Evolutionary conservation across 108 stramenopile genomes (phyloP).

Genomic region (Craspedostauros australis): DNA sequence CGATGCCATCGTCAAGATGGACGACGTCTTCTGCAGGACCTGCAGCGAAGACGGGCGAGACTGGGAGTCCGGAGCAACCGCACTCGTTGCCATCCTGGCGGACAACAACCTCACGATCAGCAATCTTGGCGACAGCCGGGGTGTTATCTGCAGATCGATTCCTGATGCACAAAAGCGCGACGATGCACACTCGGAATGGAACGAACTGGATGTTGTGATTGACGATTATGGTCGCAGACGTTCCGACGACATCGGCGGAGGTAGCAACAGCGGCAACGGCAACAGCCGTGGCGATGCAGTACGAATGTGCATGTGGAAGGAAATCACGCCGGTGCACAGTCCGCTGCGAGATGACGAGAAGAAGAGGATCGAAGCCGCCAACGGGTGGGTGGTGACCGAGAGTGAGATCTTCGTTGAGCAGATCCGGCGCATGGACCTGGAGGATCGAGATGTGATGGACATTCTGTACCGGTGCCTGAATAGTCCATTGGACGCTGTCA

Average conservation of each 20-base stretch:
- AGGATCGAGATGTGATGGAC: slow-evolving; percentile 65
- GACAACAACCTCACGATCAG: slow-evolving; percentile 54
- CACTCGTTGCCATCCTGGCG: slow-evolving; percentile 52
- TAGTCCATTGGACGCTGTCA: neutral
- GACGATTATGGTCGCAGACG: slow-evolving; percentile 15
- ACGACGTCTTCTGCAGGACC: slow-evolving; percentile 60
- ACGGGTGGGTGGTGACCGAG: slow-evolving; percentile 77
- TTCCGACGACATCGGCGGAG: slow-evolving; percentile 11
- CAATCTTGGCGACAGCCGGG: slow-evolving; percentile 74
- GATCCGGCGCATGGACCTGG: slow-evolving; percentile 63
- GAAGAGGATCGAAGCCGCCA: slow-evolving; percentile 60
- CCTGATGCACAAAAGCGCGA: slow-evolving; percentile 10
- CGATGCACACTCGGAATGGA: slow-evolving; percentile 22
- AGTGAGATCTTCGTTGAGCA: slow-evolving; percentile 64
- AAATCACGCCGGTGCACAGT: slow-evolving; percentile 61
- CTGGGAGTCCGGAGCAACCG: slow-evolving; percentile 81
- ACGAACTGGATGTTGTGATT: slow-evolving; percentile 15
- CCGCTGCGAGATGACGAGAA: slow-evolving; percentile 51
- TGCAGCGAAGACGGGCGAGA: slow-evolving; percentile 60
- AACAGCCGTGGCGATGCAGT: slow-evolving; percentile 5
- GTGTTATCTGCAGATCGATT: slow-evolving; percentile 52
- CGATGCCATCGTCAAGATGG: slow-evolving; percentile 50
- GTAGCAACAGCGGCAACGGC: slow-evolving; percentile 11
- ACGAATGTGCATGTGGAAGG: slow-evolving; percentile 46
- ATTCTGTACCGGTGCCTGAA: slow-evolving; percentile 63